Evolutionary conservation across 257 asterid genomes (phyloP).

Genomic region (Cordia subcordata): DNA sequence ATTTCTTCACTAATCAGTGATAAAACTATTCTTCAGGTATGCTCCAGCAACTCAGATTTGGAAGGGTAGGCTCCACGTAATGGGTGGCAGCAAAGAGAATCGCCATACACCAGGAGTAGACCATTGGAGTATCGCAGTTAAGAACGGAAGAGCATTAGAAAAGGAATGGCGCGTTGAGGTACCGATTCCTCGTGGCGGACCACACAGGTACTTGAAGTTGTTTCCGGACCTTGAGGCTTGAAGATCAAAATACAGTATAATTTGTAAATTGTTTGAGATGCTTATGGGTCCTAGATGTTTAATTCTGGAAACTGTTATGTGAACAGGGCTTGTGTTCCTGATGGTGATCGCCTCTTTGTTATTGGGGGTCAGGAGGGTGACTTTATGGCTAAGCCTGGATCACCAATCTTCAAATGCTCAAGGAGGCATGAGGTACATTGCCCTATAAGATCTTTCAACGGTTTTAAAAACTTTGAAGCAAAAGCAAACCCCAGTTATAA

Average conservation of each 20-base stretch:
- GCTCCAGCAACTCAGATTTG: slow-evolving; percentile 82
- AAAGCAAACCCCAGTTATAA: too few species aligned
- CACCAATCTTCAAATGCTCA: slow-evolving; percentile 74
- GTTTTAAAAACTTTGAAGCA: too few species aligned
- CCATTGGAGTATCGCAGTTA: slow-evolving; percentile 72
- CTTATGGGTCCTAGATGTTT: too few species aligned
- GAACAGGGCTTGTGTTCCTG: slow-evolving; percentile 57
- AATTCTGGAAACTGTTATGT: background rate
- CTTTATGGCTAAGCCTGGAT: slow-evolving; percentile 74
- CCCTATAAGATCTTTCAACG: background rate
- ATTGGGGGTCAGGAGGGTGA: slow-evolving; percentile 92
- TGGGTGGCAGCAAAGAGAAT: slow-evolving; percentile 83
- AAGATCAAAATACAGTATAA: background rate
- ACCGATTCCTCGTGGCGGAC: slow-evolving; percentile 78
- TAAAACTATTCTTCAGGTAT: slow-evolving; percentile 41
- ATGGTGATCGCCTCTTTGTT: slow-evolving; percentile 50
- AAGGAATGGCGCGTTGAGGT: slow-evolving; percentile 52
- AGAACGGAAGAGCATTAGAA: slow-evolving; percentile 60
- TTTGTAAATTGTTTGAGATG: too few species aligned
- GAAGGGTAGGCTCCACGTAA: slow-evolving; percentile 75
- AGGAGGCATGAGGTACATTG: slow-evolving; percentile 61
- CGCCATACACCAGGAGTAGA: slow-evolving; percentile 66
- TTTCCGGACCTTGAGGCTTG: background rate
- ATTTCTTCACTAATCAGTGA: too few species aligned
- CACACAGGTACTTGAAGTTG: slow-evolving; percentile 46